Conservation (phyloP, 495 filamentous ascomycete genomes). For the Daldinia concentrica region DNA sequence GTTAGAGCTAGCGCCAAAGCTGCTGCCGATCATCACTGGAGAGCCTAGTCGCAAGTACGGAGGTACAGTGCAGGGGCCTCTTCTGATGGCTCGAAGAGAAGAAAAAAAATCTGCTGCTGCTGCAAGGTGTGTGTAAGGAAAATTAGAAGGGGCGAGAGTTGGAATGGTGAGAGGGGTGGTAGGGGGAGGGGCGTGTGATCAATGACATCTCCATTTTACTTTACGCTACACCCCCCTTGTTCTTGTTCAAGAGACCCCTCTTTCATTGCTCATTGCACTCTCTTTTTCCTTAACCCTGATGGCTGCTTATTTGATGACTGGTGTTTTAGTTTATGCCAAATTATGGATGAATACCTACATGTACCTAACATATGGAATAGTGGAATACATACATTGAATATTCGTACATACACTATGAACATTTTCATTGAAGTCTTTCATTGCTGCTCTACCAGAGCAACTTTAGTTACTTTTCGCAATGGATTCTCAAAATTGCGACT, state of each 20-base stretch:
- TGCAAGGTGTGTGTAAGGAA: slow-evolving; percentile 36
- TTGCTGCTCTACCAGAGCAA: background rate
- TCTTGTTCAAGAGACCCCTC: slow-evolving; percentile 31
- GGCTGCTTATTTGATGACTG: slow-evolving; percentile 9
- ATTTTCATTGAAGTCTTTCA: background rate
- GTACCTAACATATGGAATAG: no score
- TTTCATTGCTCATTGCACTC: slow-evolving; percentile 25
- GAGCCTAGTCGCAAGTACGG: slow-evolving; percentile 25
- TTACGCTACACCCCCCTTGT: slow-evolving; percentile 31
- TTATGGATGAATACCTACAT: slow-evolving; percentile 34
- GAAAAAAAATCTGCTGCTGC: slow-evolving; percentile 38
- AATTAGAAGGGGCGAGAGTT: slow-evolving; percentile 30
- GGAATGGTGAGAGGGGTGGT: slow-evolving; percentile 16
- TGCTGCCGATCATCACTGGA: slow-evolving; percentile 40
- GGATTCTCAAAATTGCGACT: background rate
- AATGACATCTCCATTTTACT: slow-evolving; percentile 8
- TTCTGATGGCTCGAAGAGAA: slow-evolving; percentile 21
- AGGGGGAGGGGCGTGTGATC: slow-evolving; percentile 41
- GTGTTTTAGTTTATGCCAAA: slow-evolving; percentile 13
- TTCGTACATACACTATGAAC: no score
- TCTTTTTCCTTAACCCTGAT: slow-evolving; percentile 10
- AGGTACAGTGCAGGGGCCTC: slow-evolving; percentile 39
- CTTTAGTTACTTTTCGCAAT: slow-evolving; percentile 1
- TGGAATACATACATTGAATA: background rate
- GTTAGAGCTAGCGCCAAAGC: slow-evolving; percentile 37